Percentiles rank a stretch among this genome's conserved stretches.
Evolutionary conservation across 768 basidiomycete species (phyloP).

Genomic region (Tubosaeta sp.): DNA sequence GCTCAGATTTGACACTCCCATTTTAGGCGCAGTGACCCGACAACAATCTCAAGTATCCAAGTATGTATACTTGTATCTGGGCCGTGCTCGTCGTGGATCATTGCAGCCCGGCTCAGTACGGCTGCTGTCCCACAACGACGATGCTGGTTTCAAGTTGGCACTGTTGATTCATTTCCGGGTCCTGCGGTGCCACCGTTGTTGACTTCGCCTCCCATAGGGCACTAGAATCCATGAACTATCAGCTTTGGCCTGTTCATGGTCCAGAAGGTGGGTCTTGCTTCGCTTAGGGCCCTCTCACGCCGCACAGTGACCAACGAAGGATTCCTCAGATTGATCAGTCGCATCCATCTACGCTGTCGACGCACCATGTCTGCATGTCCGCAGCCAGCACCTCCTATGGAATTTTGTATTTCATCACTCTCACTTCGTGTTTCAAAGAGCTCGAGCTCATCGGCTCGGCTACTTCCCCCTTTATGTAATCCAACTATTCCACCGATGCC

Average conservation of each 20-base stretch:
- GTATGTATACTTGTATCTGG: no score
- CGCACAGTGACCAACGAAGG: no score
- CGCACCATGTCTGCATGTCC: constrained; percentile 23
- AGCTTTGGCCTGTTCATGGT: constrained; percentile 5
- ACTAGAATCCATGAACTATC: neutral
- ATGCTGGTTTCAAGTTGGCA: neutral
- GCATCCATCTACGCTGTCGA: constrained; percentile 10
- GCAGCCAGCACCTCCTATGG: constrained; percentile 1
- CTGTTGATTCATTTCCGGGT: neutral
- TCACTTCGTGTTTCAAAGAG: neutral
- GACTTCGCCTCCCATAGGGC: neutral
- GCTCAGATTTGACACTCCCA: constrained; percentile 21
- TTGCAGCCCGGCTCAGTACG: neutral
- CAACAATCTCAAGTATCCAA: no score
- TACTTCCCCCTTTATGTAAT: neutral
- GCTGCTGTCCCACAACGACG: neutral
- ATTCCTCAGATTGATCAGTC: neutral
- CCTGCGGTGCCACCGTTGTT: neutral
- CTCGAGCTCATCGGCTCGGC: neutral
- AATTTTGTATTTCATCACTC: neutral
- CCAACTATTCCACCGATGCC: neutral
- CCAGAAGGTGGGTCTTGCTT: neutral
- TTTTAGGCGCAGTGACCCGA: constrained; percentile 16
- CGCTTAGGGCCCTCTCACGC: constrained; percentile 15
- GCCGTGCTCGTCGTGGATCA: no score